Percentiles rank a stretch among this genome's conserved stretches.
phyloP scores from a whole-genome alignment of 2,329 filamentous ascomycete species.

The Neodidymelliopsis sp. region DNA sequence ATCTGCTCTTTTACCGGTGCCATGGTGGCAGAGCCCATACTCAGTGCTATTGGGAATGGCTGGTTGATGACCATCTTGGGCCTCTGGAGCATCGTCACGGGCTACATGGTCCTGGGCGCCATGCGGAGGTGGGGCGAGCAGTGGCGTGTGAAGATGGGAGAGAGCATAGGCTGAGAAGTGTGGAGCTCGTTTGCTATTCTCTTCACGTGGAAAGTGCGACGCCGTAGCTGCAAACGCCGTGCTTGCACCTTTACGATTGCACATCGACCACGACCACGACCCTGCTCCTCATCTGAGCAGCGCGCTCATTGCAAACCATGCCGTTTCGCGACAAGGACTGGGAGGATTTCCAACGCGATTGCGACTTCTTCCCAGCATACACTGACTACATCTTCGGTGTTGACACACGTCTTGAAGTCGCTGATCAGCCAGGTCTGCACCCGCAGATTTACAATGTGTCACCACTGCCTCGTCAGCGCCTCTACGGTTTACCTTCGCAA shows the following conservation, averaged over 20 bases:
- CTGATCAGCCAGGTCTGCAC: conserved; percentile 26
- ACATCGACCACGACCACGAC: too few species aligned
- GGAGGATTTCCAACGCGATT: conserved; percentile 30
- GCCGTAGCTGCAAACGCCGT: not conserved
- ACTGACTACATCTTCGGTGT: conserved; percentile 30
- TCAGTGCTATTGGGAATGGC: conserved; percentile 48
- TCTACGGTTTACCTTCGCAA: not conserved
- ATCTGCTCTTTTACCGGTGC: conserved; percentile 48
- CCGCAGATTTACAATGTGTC: conserved; percentile 16
- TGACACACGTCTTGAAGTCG: conserved; percentile 19
- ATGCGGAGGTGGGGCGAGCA: conserved; percentile 66
- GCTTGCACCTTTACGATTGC: not conserved
- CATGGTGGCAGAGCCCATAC: conserved; percentile 46
- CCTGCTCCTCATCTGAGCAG: not conserved
- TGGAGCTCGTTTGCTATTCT: conserved; percentile 12
- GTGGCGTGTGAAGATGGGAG: conserved; percentile 72
- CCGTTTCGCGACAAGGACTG: conserved; percentile 25
- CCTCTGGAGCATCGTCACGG: conserved; percentile 59
- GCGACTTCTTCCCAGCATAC: conserved; percentile 31
- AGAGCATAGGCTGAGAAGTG: conserved; percentile 25
- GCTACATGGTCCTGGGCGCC: conserved; percentile 61
- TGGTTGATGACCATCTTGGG: conserved; percentile 51
- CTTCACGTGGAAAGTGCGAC: not conserved
- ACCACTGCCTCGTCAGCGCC: conserved; percentile 3
- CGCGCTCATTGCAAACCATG: conserved; percentile 9